phyloP scores from a whole-genome alignment of 768 basidiomycete species.

The Mycena vulgaris region DNA sequence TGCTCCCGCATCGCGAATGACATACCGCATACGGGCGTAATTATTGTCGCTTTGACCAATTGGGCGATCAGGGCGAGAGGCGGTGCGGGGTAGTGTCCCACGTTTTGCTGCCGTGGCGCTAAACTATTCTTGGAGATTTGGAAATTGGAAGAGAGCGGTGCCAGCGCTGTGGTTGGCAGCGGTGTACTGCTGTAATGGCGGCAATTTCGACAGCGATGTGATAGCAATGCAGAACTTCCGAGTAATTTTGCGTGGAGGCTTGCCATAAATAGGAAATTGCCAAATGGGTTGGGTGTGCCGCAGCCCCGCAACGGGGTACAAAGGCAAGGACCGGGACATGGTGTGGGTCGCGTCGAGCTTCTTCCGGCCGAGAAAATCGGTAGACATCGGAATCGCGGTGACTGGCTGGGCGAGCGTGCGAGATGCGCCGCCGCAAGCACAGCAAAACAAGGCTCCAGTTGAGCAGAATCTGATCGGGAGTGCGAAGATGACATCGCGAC shows the following conservation, averaged over 20 bases:
- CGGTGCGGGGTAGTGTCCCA: too few relatives aligned
- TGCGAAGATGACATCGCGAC: conserved; percentile 26
- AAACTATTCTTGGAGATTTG: background rate
- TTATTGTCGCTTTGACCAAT: conserved; percentile 33
- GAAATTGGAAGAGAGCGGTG: background rate
- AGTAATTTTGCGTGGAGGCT: too few relatives aligned
- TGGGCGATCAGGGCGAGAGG: conserved; percentile 10
- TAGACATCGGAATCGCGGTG: background rate
- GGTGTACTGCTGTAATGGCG: too few relatives aligned
- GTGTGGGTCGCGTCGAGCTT: too few relatives aligned
- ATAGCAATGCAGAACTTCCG: too few relatives aligned
- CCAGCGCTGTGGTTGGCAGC: too few relatives aligned
- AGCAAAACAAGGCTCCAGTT: background rate
- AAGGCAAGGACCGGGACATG: too few relatives aligned
- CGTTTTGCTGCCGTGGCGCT: too few relatives aligned
- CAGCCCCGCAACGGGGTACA: too few relatives aligned
- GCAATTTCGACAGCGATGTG: too few relatives aligned
- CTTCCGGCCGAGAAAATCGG: background rate
- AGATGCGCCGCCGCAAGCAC: conserved; percentile 8
- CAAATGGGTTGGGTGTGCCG: conserved; percentile 13
- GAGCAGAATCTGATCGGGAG: background rate
- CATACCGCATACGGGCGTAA: conserved; percentile 11
- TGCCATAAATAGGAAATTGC: conserved; percentile 29
- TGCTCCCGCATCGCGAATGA: too few relatives aligned
- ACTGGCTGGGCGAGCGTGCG: background rate